A percentile compares a stretch with the other conserved stretches of the same genome.
Conservation (phyloP, 495 filamentous ascomycete genomes). For the Aspergillus campestris region DNA sequence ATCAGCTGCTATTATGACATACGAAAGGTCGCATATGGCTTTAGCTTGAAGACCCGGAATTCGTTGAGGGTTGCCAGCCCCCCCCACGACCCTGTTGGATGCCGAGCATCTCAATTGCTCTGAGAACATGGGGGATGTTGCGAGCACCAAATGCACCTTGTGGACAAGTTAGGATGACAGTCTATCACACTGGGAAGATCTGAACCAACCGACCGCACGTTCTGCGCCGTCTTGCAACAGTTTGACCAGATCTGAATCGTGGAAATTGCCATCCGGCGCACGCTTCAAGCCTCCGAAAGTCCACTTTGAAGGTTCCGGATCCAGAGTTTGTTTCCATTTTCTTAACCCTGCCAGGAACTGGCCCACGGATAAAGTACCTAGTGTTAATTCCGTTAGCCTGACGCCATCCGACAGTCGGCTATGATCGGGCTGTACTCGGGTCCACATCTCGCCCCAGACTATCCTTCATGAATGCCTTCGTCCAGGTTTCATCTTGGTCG, state of each 20-base stretch:
- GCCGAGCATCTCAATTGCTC: constrained; percentile 62
- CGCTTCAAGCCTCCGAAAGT: constrained; percentile 7
- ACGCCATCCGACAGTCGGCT: neutral
- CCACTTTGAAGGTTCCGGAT: constrained; percentile 17
- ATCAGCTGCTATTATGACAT: constrained; percentile 16
- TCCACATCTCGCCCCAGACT: constrained; percentile 14
- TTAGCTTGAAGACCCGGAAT: constrained; percentile 61
- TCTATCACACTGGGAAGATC: neutral
- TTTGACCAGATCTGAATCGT: constrained; percentile 10
- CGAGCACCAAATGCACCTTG: constrained; percentile 49
- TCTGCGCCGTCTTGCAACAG: constrained; percentile 12
- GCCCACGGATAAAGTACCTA: neutral
- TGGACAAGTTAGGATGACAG: neutral
- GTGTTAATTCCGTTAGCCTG: neutral
- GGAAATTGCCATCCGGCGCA: constrained; percentile 4
- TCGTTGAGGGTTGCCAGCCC: constrained; percentile 66
- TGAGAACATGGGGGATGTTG: constrained; percentile 58
- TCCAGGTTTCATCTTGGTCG: constrained; percentile 36
- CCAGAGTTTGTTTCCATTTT: constrained; percentile 3
- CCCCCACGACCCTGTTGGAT: constrained; percentile 65
- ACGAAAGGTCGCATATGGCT: constrained; percentile 52
- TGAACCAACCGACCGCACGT: constrained; percentile 9
- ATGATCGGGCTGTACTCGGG: neutral
- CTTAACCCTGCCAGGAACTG: constrained; percentile 2
- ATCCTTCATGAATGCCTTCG: constrained; percentile 25